Evolutionary conservation across 495 filamentous ascomycete genomes (phyloP).

Genomic region (Tuber microsphaerosporum): DNA sequence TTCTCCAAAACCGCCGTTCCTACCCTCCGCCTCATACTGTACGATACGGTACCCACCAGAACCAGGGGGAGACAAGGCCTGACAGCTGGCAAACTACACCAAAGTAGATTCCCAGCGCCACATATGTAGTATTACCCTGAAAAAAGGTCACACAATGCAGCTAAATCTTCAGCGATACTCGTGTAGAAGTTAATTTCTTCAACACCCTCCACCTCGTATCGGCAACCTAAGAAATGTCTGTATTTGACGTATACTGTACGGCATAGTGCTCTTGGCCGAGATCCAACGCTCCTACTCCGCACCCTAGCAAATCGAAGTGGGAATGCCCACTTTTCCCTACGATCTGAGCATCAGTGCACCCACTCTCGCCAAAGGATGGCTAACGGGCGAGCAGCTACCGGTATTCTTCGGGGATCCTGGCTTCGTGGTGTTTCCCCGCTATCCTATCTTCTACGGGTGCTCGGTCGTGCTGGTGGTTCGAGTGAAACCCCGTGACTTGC

Average conservation of each 20-base stretch:
- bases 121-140: too few relatives aligned
- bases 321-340: background rate
- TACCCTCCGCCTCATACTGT: background rate
- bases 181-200: background rate
- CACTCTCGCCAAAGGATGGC: background rate
- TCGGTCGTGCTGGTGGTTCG: background rate
- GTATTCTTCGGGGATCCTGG: background rate
- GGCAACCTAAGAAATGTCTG: background rate
- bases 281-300: background rate
- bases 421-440: background rate
- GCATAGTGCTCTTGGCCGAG: background rate
- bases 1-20: background rate
- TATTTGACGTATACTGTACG: background rate
- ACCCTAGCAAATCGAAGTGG: background rate
- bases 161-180: background rate
- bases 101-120: background rate
- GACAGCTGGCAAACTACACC: background rate
- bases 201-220: background rate
- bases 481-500: background rate
- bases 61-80: background rate
- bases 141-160: background rate
- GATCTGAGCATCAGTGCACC: background rate
- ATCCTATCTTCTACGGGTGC: background rate
- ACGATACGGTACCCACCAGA: background rate
- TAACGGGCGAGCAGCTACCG: background rate